Evolutionary conservation across 257 asterid genomes (phyloP), one percentile per base, ranked within the genome.

Genomic region (Prunella vulgaris): DNA sequence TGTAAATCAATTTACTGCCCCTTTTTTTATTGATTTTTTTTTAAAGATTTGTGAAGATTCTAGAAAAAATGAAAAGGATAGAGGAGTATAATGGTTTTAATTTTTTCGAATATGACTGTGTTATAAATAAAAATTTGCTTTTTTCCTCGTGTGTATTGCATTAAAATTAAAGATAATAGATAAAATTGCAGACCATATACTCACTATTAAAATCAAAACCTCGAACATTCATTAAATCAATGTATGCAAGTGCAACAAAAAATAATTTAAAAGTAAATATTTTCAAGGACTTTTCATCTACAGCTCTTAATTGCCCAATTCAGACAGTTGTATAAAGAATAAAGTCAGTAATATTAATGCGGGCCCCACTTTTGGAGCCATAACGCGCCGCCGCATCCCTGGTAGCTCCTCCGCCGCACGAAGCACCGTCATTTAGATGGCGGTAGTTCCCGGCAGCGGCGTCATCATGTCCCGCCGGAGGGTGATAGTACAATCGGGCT

Each of bases 281-380:
- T n/a, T n/a, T 33, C 14, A 52, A 51, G n/a, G n/a, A n/a, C n/a
- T n/a, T n/a, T n/a, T n/a, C n/a, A n/a, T n/a, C n/a, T n/a, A 38
- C 12, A 35, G 14, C 37, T 24, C 48, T 37, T 5, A 2, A 24
- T 15, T 33, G 37, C 38, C 12, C 4, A 27, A 21, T 15, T 74
- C 53, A 79, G 22, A 70, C 84, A 65, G 84, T 63, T 18, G 83
- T 76, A 62, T 69, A 78, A 77, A 91, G 78, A 80, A 89, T 87
- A 40, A 89, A 75, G 69, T 92, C 95, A 75, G 86, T 66, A 4
- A 73, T 52, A 53, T 89, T 89, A 60, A 78, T 46, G 53, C 83
- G 70, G 2, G 51, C 73, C 27, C 57, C 71, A 2, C 65, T 38
- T 17, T 72, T 65, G 3, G 76, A 17, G 3, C 79, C 72, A 5